Evolutionary conservation across 2,329 filamentous ascomycete species (phyloP).

Genomic region (Alternaria sp.): DNA sequence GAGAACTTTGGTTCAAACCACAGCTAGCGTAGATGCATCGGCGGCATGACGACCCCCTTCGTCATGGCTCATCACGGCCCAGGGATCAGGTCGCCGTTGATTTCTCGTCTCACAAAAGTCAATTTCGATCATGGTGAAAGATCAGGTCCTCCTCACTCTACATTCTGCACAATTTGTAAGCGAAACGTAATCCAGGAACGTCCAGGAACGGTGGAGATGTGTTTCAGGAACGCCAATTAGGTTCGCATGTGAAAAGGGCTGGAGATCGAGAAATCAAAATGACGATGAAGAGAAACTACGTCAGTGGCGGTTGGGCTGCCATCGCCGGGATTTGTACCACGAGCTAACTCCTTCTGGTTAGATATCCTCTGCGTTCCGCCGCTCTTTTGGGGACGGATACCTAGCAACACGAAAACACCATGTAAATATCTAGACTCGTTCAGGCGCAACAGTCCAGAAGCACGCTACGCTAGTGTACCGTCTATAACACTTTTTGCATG

Average conservation of each 20-base stretch:
- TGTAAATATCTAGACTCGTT: constrained; percentile 2
- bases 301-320: constrained; percentile 9
- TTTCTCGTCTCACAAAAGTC: background rate
- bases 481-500: background rate
- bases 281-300: constrained; percentile 13
- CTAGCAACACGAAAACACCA: background rate
- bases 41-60: background rate
- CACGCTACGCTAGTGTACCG: background rate
- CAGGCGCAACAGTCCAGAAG: background rate
- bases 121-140: background rate
- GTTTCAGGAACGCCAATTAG: constrained; percentile 10
- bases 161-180: constrained; percentile 4
- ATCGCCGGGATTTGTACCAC: constrained; percentile 5
- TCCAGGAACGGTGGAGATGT: background rate
- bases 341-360: background rate
- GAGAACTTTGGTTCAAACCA: constrained; percentile 2
- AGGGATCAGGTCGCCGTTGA: background rate
- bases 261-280: constrained; percentile 12
- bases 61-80: background rate
- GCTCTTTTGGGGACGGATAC: constrained; percentile 2
- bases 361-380: constrained; percentile 2
- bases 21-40: background rate
- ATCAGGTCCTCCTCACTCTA: background rate
- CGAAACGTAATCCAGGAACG: background rate
- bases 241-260: constrained; percentile 1